Evolutionary conservation across 139 green algal species (phyloP), one percentile per base, ranked within the genome.

Genomic region (Chlamydomonas incerta): DNA sequence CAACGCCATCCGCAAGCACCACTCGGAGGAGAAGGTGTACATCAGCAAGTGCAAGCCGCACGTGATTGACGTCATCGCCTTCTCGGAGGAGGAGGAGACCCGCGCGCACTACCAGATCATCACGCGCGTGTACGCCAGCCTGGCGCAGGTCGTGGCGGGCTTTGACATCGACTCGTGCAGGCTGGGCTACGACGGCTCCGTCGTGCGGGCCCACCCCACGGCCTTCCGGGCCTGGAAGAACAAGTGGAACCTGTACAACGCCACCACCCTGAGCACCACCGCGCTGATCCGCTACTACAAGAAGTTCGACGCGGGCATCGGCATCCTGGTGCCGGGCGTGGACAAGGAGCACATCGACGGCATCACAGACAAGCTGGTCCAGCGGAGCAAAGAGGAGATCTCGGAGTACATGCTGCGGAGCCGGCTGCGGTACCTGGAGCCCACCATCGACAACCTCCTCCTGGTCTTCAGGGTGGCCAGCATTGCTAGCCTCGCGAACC

Each of bases 1-100:
- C 9, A 28, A 68, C 62, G 62, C 62, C 20, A n/a, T 68, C 23
- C 20, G 29, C n/a, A 9, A 68, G 62, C 20, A 18, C 9, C 62
- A 68, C 62, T 23, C 23, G 62, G 23, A 68, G 20, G 23, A 13
- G 14, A 81, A 84, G 29, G 37, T 75, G 31, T 87, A 87, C 28
- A 85, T 73, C 26, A 68, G n/a, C 20, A 23, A 33, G 62, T 68
- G 20, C 20, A n/a, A n/a, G n/a, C n/a, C 20, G 18, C 62, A 68
- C 62, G 62, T 68, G 62, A 68, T 23, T 18, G n/a, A 18, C 20
- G 23, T 68, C 23, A 68, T 68, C 62, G n/a, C n/a, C n/a, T n/a
- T n/a, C n/a, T n/a, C n/a, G n/a, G n/a, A n/a, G n/a, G n/a, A n/a
- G n/a, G n/a, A n/a, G n/a, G 23, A 28, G 62, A 18, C 62, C 18